phyloP scores from a whole-genome alignment of 768 basidiomycete species.

The Pleurotus pulmonarius region DNA sequence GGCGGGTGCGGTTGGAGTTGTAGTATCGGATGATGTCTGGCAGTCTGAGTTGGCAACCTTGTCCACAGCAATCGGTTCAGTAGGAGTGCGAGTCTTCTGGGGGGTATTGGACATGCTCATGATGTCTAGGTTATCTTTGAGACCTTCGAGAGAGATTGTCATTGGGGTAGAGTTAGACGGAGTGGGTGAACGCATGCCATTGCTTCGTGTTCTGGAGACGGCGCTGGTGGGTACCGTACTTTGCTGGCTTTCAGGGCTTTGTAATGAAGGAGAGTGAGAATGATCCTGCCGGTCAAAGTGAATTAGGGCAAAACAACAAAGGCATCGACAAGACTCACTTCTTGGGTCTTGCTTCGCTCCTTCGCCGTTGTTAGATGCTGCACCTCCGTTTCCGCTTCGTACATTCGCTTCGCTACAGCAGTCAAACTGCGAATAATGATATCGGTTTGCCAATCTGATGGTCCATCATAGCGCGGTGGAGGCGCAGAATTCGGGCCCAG shows the following conservation, averaged over 20 bases:
- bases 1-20: conserved; percentile 4
- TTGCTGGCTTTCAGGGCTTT: background rate
- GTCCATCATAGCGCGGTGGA: conserved; percentile 50
- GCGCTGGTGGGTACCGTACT: background rate
- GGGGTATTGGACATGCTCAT: conserved; percentile 1
- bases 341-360: conserved; percentile 14
- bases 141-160: conserved; percentile 49
- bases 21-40: conserved; percentile 11
- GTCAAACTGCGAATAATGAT: conserved; percentile 49
- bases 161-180: conserved; percentile 21
- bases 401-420: conserved; percentile 50
- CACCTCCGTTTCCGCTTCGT: conserved; percentile 45
- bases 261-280: background rate
- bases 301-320: background rate
- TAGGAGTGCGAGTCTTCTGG: background rate
- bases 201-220: conserved; percentile 10
- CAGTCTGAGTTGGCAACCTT: conserved; percentile 27
- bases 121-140: conserved; percentile 33
- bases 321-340: too few species aligned
- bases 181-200: conserved; percentile 11
- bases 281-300: background rate
- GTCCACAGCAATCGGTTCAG: conserved; percentile 16
- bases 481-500: conserved; percentile 48
- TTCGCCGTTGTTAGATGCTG: conserved; percentile 37
- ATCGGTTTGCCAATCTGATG: conserved; percentile 55